Base-by-base conservation (phyloP, 2,329 filamentous ascomycete species). In the Aspergillus oerlinghausenensis region DNA sequence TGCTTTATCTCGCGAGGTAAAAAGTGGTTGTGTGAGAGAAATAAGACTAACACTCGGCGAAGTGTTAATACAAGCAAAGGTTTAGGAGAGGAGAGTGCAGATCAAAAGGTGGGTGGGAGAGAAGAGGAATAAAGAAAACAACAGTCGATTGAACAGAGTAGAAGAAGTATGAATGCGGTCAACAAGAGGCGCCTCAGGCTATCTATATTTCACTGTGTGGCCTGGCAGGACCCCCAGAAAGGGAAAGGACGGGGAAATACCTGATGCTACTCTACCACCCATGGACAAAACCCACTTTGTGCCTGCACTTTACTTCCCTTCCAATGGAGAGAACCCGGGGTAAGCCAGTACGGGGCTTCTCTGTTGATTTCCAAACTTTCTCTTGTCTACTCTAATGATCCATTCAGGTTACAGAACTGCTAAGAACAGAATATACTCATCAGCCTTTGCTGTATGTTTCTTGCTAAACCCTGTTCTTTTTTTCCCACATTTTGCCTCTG, bases 161-260 rank as follows among this genome's bases (percentile, higher is more conserved):
- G 50, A 51, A 43, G 35, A 42, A 45, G 32, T 26, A 52, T 28
- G 23, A 50, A 35, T 28, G 29, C 26, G 29, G 52, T 49, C 48
- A 51, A 23, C 23, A 35, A 51, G 28, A 50, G 28, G 32, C 49
- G 21, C 28, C 32, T 26, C 29, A 47, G 23, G 43, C 45, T 52
- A 38, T 38, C 32, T 38, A 38, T 38, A 38, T 17, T 38, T 17
- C 17, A 38, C 32, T 38, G 32, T 17, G 32, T 17, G 32, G 32
- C 5, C 49, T 45, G 54, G 47, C 40, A 54, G 42, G 52, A 19
- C 55, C 50, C 51, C 55, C 60, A 55, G 51, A 52, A 48, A 25
- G 47, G 59, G 57, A 43, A 61, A 59, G 57, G 35, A 55, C 45
- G 55, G 56, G 51, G 35, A 52, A 53, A 55, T 19, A 29, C 29